A percentile compares a stretch with the other conserved stretches of the same genome.
Evolutionary conservation across 768 basidiomycete genomes (phyloP).

Genomic region (Leccinum incarnatum): DNA sequence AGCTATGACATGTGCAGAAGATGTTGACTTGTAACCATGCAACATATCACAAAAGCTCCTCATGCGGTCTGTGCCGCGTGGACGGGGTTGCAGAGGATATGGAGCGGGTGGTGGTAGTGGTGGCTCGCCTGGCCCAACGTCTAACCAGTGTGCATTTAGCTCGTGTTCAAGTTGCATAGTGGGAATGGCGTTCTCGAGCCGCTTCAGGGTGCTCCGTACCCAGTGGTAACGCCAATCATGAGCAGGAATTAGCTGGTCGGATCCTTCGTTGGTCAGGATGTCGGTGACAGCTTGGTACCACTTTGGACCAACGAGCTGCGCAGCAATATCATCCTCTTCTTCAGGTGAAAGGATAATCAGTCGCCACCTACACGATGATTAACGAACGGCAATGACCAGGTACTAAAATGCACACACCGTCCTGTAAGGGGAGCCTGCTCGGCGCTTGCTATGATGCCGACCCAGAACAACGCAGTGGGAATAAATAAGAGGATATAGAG

Average conservation of each 20-base stretch:
- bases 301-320: slow-evolving; percentile 74
- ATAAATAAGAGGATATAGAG: slow-evolving; percentile 57
- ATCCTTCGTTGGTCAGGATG: slow-evolving; percentile 66
- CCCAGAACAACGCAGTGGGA: slow-evolving; percentile 61
- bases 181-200: slow-evolving; percentile 74
- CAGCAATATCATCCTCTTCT: slow-evolving; percentile 88
- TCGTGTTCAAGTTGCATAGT: slow-evolving; percentile 58
- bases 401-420: slow-evolving; percentile 46
- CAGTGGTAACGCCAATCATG: slow-evolving; percentile 90
- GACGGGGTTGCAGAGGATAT: slow-evolving; percentile 80
- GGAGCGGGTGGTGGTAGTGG: slow-evolving; percentile 80
- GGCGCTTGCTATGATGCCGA: slow-evolving; percentile 66
- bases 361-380: slow-evolving; percentile 59
- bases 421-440: slow-evolving; percentile 86
- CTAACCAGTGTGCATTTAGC: slow-evolving; percentile 54
- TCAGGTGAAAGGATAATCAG: slow-evolving; percentile 87
- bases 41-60: slow-evolving; percentile 53
- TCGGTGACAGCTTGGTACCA: slow-evolving; percentile 85
- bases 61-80: slow-evolving; percentile 71
- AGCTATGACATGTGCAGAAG: slow-evolving; percentile 55
- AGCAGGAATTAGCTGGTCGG: slow-evolving; percentile 60
- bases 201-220: slow-evolving; percentile 77
- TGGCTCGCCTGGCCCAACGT: slow-evolving; percentile 44
- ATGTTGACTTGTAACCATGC: slow-evolving; percentile 40
- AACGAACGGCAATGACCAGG: not conserved